These are phyloP conservation scores for Colletotrichum horii DNA, from an alignment of 2,329 filamentous ascomycete genomes.

Conservation along the genomic window DNA sequence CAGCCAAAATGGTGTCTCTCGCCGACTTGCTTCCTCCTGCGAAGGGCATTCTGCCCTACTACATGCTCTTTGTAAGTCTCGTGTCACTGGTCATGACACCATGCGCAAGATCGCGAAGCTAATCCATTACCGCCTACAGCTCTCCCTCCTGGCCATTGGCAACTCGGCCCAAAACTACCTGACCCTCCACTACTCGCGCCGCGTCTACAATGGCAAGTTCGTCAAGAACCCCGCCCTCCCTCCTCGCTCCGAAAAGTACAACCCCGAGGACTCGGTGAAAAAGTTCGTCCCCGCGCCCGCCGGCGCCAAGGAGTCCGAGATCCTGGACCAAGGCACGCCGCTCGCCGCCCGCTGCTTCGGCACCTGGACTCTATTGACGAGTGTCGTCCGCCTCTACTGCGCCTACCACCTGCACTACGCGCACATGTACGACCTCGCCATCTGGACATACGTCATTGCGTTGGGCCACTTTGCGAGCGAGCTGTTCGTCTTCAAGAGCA, in stretches of 20 bases:
- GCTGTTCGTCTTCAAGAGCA: conserved; percentile 79
- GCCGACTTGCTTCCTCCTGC: conserved; percentile 50
- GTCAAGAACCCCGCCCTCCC: conserved; percentile 54
- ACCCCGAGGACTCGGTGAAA: conserved; percentile 57
- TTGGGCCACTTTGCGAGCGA: conserved; percentile 81
- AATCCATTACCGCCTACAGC: conserved; percentile 50
- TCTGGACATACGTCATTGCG: conserved; percentile 84
- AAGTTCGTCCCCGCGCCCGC: conserved; percentile 54
- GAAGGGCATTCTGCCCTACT: conserved; percentile 63
- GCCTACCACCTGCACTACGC: conserved; percentile 80
- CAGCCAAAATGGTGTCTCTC: conserved; percentile 48
- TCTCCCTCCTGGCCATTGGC: conserved; percentile 80
- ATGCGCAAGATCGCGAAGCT: background rate
- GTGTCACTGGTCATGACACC: background rate
- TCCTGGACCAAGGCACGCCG: conserved; percentile 69
- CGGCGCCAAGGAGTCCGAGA: conserved; percentile 50
- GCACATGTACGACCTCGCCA: conserved; percentile 77
- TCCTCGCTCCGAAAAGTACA: conserved; percentile 42
- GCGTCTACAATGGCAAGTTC: conserved; percentile 78
- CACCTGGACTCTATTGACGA: conserved; percentile 84
- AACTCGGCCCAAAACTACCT: conserved; percentile 87
- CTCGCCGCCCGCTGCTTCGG: conserved; percentile 83
- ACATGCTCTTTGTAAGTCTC: conserved; percentile 58
- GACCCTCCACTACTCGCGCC: conserved; percentile 82
- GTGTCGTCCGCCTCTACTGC: conserved; percentile 80